Conservation (phyloP, 176 grass and related monocot species). For the Aegilops umbellulata region DNA sequence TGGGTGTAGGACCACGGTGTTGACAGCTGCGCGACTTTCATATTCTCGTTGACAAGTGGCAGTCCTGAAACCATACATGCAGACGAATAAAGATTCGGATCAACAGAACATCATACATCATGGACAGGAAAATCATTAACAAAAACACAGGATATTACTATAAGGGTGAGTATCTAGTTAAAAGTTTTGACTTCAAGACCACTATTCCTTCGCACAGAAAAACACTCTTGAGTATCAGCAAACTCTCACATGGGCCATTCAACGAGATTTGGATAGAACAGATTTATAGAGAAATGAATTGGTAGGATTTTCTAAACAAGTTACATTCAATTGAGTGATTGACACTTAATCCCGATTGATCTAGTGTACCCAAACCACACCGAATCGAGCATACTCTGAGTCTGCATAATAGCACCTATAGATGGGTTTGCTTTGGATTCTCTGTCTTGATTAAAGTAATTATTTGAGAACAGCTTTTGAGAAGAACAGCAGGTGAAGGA, state of each 20-base stretch:
- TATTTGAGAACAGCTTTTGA: slow-evolving; percentile 2
- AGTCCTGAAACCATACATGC: slow-evolving; percentile 49
- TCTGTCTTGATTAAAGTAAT: not conserved
- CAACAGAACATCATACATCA: not conserved
- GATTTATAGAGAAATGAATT: not conserved
- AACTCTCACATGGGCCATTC: not conserved
- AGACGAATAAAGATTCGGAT: slow-evolving; percentile 22
- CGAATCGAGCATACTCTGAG: not conserved
- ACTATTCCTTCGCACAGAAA: not conserved
- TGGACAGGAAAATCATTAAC: not conserved
- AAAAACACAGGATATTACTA: not conserved
- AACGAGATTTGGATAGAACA: not conserved
- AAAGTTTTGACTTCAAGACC: not conserved
- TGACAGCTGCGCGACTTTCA: slow-evolving; percentile 92
- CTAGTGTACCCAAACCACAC: not conserved
- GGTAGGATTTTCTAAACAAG: not conserved
- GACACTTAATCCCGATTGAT: not conserved
- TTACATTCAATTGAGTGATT: not conserved
- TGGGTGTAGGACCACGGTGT: slow-evolving; percentile 92
- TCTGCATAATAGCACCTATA: slow-evolving; percentile 1
- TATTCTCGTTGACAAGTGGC: slow-evolving; percentile 94
- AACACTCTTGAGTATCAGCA: not conserved
- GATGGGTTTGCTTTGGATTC: not conserved
- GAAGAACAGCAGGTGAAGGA: not conserved
- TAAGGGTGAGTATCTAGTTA: not conserved